A percentile compares a stretch with the other conserved stretches of the same genome.
Evolutionary conservation across 1,284 basidiomycete species (phyloP).

Genomic region (Filobasidium uniguttulatum): DNA sequence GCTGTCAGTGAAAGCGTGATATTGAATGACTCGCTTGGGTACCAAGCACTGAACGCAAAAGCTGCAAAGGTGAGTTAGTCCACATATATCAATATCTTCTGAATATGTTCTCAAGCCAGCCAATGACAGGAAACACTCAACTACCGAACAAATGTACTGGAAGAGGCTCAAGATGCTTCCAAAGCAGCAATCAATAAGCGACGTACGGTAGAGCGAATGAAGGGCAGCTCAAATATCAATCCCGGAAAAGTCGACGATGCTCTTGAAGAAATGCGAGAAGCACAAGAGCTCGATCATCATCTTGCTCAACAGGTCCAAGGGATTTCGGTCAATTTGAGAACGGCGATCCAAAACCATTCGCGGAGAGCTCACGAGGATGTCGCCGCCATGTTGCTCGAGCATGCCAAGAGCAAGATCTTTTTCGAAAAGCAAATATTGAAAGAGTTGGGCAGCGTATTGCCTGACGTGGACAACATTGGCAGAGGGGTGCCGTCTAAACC

Average conservation of each 20-base stretch:
- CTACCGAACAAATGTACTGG: slow-evolving; percentile 72
- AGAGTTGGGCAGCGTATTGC: slow-evolving; percentile 69
- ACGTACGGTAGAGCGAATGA: slow-evolving; percentile 74
- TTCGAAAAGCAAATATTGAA: slow-evolving; percentile 75
- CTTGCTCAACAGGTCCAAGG: slow-evolving; percentile 67
- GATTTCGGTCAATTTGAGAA: slow-evolving; percentile 80
- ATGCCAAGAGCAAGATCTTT: slow-evolving; percentile 74
- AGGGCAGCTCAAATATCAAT: slow-evolving; percentile 72
- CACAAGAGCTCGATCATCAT: slow-evolving; percentile 69
- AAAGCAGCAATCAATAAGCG: slow-evolving; percentile 84
- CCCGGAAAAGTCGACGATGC: slow-evolving; percentile 81
- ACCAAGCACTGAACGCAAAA: slow-evolving; percentile 85
- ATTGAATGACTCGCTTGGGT: slow-evolving; percentile 77
- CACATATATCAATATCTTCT: no score
- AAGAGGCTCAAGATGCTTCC: slow-evolving; percentile 80
- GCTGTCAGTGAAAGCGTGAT: slow-evolving; percentile 83
- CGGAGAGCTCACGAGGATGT: slow-evolving; percentile 76
- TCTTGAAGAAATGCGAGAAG: slow-evolving; percentile 80
- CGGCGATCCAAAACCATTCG: slow-evolving; percentile 66
- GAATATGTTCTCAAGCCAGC: not conserved
- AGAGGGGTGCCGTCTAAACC: slow-evolving; percentile 2
- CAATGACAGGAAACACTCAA: slow-evolving; percentile 53
- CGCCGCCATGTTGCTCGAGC: slow-evolving; percentile 70
- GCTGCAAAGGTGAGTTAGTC: slow-evolving; percentile 57
- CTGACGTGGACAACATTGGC: slow-evolving; percentile 46